These are phyloP conservation scores for Lathyrus tuberosus DNA, from an alignment of 306 rosid genomes.

Conservation along the genomic window DNA sequence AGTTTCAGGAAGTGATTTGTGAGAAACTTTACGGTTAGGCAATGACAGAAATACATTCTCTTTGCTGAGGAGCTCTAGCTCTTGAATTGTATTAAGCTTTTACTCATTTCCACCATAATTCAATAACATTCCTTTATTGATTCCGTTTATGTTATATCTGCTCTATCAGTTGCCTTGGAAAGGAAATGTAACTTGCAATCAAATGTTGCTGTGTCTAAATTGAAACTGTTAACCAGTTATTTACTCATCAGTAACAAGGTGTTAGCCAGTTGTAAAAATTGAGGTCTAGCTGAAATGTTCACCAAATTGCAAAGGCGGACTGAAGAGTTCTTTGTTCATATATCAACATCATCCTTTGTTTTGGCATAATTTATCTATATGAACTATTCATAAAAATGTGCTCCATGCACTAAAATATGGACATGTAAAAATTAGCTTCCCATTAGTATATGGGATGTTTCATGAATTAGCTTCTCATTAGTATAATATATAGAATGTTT, in stretches of 20 bases:
- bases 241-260: conserved; percentile 13
- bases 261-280: not conserved
- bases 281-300: not conserved
- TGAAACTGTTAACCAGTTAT: conserved; percentile 1
- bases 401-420: no score
- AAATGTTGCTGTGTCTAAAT: no score
- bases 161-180: conserved; percentile 9
- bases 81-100: not conserved
- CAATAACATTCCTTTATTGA: not conserved
- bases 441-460: no score
- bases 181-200: conserved; percentile 13
- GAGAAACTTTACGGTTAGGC: not conserved
- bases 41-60: not conserved
- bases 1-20: not conserved
- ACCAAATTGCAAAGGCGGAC: conserved; percentile 1
- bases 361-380: no score
- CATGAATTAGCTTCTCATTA: no score
- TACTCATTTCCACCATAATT: not conserved
- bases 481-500: no score
- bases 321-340: conserved; percentile 39
- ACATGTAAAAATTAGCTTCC: no score
- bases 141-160: not conserved
- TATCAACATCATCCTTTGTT: no score
- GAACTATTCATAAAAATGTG: no score
- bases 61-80: not conserved